A percentile compares a stretch with the other conserved stretches of the same genome.
Evolutionary conservation across 306 rosid species (phyloP).

Genomic region (Rosa multiflora): DNA sequence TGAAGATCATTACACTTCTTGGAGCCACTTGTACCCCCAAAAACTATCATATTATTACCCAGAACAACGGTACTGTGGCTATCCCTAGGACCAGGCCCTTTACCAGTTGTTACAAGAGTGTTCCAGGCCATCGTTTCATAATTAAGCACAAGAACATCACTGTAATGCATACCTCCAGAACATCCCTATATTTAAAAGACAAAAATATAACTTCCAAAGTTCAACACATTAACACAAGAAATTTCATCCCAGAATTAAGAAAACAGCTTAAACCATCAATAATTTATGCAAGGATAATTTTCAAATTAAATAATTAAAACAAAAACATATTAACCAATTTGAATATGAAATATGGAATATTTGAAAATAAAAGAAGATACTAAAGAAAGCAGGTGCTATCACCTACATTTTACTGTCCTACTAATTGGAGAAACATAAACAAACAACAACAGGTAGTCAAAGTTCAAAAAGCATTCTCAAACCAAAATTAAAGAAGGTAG

Average conservation of each 20-base stretch:
- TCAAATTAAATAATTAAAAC: background rate
- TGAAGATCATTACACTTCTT: conserved; percentile 86
- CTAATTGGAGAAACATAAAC: conserved; percentile 39
- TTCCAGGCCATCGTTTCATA: conserved; percentile 79
- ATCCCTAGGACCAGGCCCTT: conserved; percentile 92
- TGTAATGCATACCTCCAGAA: conserved; percentile 86
- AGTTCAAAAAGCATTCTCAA: conserved; percentile 16
- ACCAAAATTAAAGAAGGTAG: conserved; percentile 20
- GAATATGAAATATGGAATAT: background rate
- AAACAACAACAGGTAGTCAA: conserved; percentile 19
- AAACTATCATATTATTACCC: conserved; percentile 71
- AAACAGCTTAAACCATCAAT: background rate
- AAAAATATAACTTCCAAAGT: conserved; percentile 4
- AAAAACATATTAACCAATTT: background rate
- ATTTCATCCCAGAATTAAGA: background rate
- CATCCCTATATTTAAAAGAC: conserved; percentile 64
- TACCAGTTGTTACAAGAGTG: conserved; percentile 58
- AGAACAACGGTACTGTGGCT: conserved; percentile 80
- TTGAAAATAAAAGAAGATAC: conserved; percentile 1
- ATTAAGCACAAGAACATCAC: conserved; percentile 77
- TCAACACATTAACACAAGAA: background rate
- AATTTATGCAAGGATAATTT: background rate
- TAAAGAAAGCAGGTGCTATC: conserved; percentile 31
- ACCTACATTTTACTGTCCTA: conserved; percentile 28
- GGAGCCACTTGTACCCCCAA: conserved; percentile 93